Percentiles rank a stretch among this genome's conserved stretches.
These are phyloP conservation scores for Podosphaera fusca DNA, from an alignment of 2,329 filamentous ascomycete genomes.

Conservation along the genomic window DNA sequence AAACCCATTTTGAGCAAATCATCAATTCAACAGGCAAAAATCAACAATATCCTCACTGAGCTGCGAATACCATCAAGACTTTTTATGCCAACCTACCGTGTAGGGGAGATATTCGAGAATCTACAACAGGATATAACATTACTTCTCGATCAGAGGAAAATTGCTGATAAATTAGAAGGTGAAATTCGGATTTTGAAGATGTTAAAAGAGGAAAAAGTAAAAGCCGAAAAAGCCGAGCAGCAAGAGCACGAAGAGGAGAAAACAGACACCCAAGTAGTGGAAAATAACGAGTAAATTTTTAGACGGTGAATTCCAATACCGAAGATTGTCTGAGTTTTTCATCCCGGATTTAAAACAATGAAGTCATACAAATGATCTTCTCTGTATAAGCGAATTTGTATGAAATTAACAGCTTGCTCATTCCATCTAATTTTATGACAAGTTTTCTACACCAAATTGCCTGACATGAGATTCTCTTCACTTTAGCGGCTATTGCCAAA, in stretches of 20 bases:
- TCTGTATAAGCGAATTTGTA: too few species aligned
- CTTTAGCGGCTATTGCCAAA: too few species aligned
- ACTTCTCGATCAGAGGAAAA: constrained; percentile 50
- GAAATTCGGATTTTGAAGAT: constrained; percentile 40
- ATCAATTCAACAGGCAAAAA: constrained; percentile 51
- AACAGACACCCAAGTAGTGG: background rate
- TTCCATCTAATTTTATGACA: too few species aligned
- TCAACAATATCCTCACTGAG: constrained; percentile 47
- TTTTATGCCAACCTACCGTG: constrained; percentile 49
- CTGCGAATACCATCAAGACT: constrained; percentile 48
- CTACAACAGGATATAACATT: constrained; percentile 44
- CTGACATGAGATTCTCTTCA: too few species aligned
- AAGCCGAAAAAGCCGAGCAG: constrained; percentile 11
- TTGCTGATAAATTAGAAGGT: constrained; percentile 50
- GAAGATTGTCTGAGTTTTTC: too few species aligned
- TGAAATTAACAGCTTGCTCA: too few species aligned
- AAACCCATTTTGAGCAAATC: constrained; percentile 60
- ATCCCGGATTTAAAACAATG: too few species aligned
- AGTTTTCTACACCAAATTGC: too few species aligned
- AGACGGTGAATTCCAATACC: background rate
- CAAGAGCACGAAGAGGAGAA: background rate
- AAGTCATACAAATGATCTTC: too few species aligned
- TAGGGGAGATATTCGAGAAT: constrained; percentile 47
- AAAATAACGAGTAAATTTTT: background rate
- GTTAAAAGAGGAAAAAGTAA: constrained; percentile 24